These are phyloP conservation scores for Tetracladium setigerum DNA, from an alignment of 495 filamentous ascomycete genomes.

Conservation along the genomic window DNA sequence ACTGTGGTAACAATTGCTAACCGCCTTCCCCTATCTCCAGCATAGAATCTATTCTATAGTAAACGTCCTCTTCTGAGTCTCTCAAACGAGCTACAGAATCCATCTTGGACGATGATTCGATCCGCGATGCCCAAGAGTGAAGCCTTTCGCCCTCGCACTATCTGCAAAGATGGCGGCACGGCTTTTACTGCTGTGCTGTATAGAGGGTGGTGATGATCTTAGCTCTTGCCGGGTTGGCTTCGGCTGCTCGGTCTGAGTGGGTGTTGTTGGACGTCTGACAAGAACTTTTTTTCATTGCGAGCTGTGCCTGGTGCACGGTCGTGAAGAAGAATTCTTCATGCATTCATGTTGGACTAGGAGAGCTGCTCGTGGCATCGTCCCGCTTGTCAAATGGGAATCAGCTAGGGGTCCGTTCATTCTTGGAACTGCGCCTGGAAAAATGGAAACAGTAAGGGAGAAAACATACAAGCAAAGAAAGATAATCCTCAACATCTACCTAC, in stretches of 20 bases:
- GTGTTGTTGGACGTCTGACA: conserved; percentile 66
- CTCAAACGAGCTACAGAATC: conserved; percentile 59
- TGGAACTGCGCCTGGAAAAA: too few relatives aligned
- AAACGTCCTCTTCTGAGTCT: conserved; percentile 41
- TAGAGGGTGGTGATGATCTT: conserved; percentile 71
- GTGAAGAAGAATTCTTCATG: conserved; percentile 19
- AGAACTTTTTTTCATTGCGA: conserved; percentile 33
- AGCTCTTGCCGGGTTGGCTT: conserved; percentile 53
- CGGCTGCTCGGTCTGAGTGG: conserved; percentile 57
- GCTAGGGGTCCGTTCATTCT: too few relatives aligned
- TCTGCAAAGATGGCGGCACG: conserved; percentile 32
- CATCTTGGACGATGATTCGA: conserved; percentile 69
- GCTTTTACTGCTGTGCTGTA: conserved; percentile 30
- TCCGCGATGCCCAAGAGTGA: conserved; percentile 69
- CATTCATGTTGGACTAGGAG: not conserved
- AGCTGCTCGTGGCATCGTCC: not conserved
- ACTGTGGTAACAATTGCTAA: conserved; percentile 4
- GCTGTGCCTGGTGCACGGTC: conserved; percentile 6
- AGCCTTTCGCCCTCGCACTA: conserved; percentile 51
- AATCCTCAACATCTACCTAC: too few relatives aligned
- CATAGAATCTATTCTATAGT: conserved; percentile 47
- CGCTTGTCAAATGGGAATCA: too few relatives aligned
- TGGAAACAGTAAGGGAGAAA: too few relatives aligned
- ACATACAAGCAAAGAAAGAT: too few relatives aligned
- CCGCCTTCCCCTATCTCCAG: conserved; percentile 6